Conservation (phyloP, 140 eudicot species). For the Ambrosia hybrid region DNA sequence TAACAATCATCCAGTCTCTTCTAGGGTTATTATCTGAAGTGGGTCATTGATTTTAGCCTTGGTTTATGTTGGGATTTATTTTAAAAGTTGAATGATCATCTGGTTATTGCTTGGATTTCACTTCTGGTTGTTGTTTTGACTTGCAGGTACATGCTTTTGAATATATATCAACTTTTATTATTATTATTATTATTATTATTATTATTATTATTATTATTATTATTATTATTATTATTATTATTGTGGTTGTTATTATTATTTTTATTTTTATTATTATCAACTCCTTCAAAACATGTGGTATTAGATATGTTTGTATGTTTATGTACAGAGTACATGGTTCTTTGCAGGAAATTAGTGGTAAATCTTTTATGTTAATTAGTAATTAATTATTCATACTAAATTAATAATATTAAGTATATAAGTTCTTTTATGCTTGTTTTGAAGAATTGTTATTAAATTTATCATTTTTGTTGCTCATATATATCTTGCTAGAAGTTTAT, state of each 20-base stretch:
- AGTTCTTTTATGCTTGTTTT: not conserved
- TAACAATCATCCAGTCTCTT: constrained; percentile 14
- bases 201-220: too few relatives aligned
- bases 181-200: not conserved
- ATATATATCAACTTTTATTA: constrained; percentile 23
- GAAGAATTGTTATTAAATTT: not conserved
- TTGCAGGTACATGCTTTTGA: constrained; percentile 20
- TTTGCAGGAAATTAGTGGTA: not conserved
- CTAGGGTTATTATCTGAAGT: constrained; percentile 18
- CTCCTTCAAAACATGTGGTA: not conserved
- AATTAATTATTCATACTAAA: not conserved
- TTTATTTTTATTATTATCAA: too few relatives aligned
- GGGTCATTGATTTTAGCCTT: not conserved
- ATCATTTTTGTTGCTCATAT: constrained; percentile 6
- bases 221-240: too few relatives aligned
- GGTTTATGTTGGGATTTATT: not conserved
- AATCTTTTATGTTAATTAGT: constrained; percentile 6
- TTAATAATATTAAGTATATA: not conserved
- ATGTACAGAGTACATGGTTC: not conserved
- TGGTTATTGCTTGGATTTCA: constrained; percentile 29
- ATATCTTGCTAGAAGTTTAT: not conserved
- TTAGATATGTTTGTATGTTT: not conserved
- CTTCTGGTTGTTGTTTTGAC: constrained; percentile 24
- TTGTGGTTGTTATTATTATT: too few relatives aligned
- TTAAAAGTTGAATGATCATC: constrained; percentile 9